Conservation (phyloP, 208 protist genomes). For the Histomonas meleagridis region DNA sequence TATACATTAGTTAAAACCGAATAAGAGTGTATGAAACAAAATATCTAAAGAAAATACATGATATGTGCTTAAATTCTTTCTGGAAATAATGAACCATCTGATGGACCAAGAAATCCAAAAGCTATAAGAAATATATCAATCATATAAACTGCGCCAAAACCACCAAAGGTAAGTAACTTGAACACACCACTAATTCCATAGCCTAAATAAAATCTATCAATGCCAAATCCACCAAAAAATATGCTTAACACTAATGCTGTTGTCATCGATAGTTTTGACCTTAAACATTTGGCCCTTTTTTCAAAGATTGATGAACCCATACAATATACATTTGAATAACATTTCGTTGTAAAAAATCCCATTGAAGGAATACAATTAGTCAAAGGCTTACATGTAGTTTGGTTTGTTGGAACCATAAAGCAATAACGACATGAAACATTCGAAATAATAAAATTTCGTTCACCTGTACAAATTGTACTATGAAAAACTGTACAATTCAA, state of each 20-base stretch:
- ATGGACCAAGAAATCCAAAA: not conserved
- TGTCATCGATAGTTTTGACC: not conserved
- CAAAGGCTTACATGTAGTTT: not conserved
- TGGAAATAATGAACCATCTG: not conserved
- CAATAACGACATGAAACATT: slow-evolving; percentile 16
- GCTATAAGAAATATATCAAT: not conserved
- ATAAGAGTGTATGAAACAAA: too few species aligned
- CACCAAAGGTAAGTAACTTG: not conserved
- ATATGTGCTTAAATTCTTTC: slow-evolving; percentile 25
- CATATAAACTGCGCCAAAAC: slow-evolving; percentile 7
- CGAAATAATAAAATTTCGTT: not conserved
- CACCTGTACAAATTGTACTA: not conserved
- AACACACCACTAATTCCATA: not conserved
- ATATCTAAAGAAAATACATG: too few species aligned
- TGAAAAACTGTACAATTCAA: slow-evolving; percentile 6
- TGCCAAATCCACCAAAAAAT: not conserved
- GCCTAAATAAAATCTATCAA: slow-evolving; percentile 15
- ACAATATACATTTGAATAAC: not conserved
- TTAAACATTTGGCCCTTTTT: not conserved
- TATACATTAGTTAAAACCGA: too few species aligned
- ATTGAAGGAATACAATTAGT: not conserved
- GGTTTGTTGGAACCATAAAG: not conserved
- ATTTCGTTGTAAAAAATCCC: not conserved
- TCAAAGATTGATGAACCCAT: slow-evolving; percentile 8
- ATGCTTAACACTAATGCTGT: slow-evolving; percentile 1